Conservation (phyloP, 257 asterid genomes). For the Ligustrum vulgare region DNA sequence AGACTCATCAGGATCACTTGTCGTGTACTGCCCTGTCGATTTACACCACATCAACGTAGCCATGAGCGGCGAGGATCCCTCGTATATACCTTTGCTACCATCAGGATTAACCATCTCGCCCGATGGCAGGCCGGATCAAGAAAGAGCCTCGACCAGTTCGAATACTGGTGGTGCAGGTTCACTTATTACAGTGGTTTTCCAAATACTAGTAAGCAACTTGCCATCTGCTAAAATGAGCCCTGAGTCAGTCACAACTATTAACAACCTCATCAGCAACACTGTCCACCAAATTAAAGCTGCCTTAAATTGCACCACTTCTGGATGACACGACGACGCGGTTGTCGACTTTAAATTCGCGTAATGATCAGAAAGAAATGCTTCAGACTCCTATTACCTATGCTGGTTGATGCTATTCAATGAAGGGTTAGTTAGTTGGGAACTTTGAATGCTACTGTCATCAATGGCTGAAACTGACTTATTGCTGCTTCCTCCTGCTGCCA, state of each 20-base stretch:
- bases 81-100: slow-evolving; percentile 72
- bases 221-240: slow-evolving; percentile 80
- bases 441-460: slow-evolving; percentile 59
- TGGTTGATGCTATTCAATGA: slow-evolving; percentile 22
- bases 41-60: slow-evolving; percentile 73
- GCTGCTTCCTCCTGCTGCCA: slow-evolving; percentile 38
- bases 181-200: slow-evolving; percentile 75
- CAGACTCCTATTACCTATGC: too few relatives aligned
- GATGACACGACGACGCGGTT: slow-evolving; percentile 25
- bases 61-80: slow-evolving; percentile 91
- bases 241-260: slow-evolving; percentile 81
- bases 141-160: slow-evolving; percentile 56
- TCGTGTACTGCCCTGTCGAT: slow-evolving; percentile 84
- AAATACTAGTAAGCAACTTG: slow-evolving; percentile 73
- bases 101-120: slow-evolving; percentile 84
- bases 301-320: slow-evolving; percentile 58
- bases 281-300: slow-evolving; percentile 92
- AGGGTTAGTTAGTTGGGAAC: slow-evolving; percentile 52
- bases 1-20: slow-evolving; percentile 77
- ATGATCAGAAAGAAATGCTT: not conserved
- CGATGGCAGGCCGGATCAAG: slow-evolving; percentile 48
- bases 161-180: slow-evolving; percentile 42
- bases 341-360: slow-evolving; percentile 8
- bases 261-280: slow-evolving; percentile 70
- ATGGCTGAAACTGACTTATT: slow-evolving; percentile 52